Evolutionary conservation across 2,329 filamentous ascomycete genomes (phyloP).

Genomic region (Colletotrichum karsti): DNA sequence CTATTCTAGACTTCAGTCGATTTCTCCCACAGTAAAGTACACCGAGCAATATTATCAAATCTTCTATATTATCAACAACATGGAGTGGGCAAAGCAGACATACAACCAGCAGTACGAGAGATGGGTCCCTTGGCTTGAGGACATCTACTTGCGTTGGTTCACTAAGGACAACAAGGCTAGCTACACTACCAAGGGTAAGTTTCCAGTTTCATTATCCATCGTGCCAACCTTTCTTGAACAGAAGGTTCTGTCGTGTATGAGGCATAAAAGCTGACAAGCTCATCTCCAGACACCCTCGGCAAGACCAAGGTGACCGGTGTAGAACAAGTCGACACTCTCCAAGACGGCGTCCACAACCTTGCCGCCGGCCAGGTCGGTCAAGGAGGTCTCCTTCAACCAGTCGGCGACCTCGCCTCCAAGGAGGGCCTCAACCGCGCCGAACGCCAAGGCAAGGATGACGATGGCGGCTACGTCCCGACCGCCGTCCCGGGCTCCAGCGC

Average conservation of each 20-base stretch:
- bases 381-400: slow-evolving; percentile 71
- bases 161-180: slow-evolving; percentile 81
- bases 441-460: slow-evolving; percentile 69
- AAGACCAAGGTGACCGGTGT: slow-evolving; percentile 76
- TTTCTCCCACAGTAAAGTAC: background rate
- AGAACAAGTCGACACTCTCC: slow-evolving; percentile 72
- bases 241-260: background rate
- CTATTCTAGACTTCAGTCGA: background rate
- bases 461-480: slow-evolving; percentile 55
- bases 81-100: slow-evolving; percentile 67
- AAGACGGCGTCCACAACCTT: slow-evolving; percentile 72
- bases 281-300: slow-evolving; percentile 65
- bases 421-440: slow-evolving; percentile 74
- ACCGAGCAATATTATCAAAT: background rate
- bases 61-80: slow-evolving; percentile 24
- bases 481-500: slow-evolving; percentile 39
- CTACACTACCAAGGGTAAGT: slow-evolving; percentile 73
- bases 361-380: slow-evolving; percentile 72
- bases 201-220: background rate
- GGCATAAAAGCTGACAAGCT: background rate
- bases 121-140: slow-evolving; percentile 82
- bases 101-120: slow-evolving; percentile 79
- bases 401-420: slow-evolving; percentile 69
- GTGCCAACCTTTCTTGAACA: background rate
- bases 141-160: slow-evolving; percentile 76